Evolutionary conservation across 176 grass and related monocot species (phyloP), one percentile per base, ranked within the genome.

Genomic region (Triticum urartu): DNA sequence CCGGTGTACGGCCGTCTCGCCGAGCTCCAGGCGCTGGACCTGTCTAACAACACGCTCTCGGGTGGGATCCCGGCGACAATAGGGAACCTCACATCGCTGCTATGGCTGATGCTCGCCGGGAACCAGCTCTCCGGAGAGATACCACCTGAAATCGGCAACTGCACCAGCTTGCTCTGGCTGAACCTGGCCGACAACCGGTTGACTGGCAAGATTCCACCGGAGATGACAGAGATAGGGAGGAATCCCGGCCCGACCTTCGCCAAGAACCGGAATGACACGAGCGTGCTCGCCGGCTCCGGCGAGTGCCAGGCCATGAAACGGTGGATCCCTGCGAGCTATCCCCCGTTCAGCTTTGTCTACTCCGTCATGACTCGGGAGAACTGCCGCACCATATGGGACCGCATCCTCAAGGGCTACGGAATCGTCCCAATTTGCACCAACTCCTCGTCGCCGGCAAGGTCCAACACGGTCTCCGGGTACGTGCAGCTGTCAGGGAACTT

Each of bases 81-180:
- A 2, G 97, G 97, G 38, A 95, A 95, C 33, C 89, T 95, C n/a
- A 96, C 90, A 13, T 98, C 97, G 14, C 92, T 98, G 13, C 28
- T 98, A 8, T 98, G 97, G 97, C 75, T 98, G 75, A 98, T 95
- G 97, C 89, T 98, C 5, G 90, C 92, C 21, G 87, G 91, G 58
- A 98, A 98, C 81, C 77, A 88, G 20, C 84, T 98, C 17, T 85
- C 88, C 5, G 97, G 94, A 7, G 61, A 72, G 67, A 95, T 98
- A 61, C 97, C 97, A 32, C 18, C 82, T 33, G 88, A 92, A 78
- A 92, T 98, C 13, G 97, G 97, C 17, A 94, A 89, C 21, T 98
- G 97, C 79, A 87, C 26, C 47, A 98, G 97, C 89, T 79, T 98
- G 79, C 80, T 98, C 72, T 98, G 97, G 97, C 52, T 98, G 78